Percentiles rank a stretch among this genome's conserved stretches.
These are phyloP conservation scores for Hemileccinum impolitum DNA, from an alignment of 768 basidiomycete genomes.

Conservation along the genomic window DNA sequence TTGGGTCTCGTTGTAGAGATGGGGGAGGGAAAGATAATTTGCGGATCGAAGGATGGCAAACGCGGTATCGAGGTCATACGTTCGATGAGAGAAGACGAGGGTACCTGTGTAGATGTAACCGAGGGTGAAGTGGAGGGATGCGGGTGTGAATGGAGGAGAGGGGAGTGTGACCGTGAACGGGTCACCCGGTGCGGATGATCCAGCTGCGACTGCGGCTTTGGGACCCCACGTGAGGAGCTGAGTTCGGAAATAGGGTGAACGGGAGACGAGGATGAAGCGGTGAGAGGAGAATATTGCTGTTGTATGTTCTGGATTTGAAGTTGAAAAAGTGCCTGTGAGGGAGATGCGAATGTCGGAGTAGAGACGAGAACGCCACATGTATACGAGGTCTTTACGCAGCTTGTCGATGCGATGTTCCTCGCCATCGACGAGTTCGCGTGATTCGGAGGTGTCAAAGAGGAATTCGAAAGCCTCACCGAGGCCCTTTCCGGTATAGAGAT, in stretches of 20 bases:
- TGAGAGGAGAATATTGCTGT: conserved; percentile 90
- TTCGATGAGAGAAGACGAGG: conserved; percentile 86
- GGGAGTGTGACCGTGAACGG: conserved; percentile 68
- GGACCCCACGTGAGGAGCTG: conserved; percentile 71
- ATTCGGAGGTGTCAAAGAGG: conserved; percentile 63
- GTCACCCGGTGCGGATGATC: conserved; percentile 33
- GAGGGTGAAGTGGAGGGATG: conserved; percentile 89
- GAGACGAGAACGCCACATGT: conserved; percentile 94
- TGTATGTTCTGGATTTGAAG: conserved; percentile 59
- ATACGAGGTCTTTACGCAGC: conserved; percentile 88
- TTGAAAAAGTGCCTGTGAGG: conserved; percentile 66
- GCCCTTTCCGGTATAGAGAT: conserved; percentile 90
- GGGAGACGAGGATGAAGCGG: conserved; percentile 86
- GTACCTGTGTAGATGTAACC: conserved; percentile 96
- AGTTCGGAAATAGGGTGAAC: conserved; percentile 83
- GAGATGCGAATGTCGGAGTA: conserved; percentile 90
- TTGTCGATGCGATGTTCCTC: conserved; percentile 71
- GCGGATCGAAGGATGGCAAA: conserved; percentile 87
- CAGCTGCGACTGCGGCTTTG: conserved; percentile 29
- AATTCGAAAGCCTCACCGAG: conserved; percentile 87
- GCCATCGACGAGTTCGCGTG: conserved; percentile 41
- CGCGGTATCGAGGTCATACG: conserved; percentile 89
- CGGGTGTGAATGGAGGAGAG: conserved; percentile 92
- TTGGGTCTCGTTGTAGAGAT: conserved; percentile 77
- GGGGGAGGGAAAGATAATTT: conserved; percentile 69